Percentiles rank a stretch among this genome's conserved stretches.
Evolutionary conservation across 768 basidiomycete species (phyloP).

Genomic region (Pholiota molesta): DNA sequence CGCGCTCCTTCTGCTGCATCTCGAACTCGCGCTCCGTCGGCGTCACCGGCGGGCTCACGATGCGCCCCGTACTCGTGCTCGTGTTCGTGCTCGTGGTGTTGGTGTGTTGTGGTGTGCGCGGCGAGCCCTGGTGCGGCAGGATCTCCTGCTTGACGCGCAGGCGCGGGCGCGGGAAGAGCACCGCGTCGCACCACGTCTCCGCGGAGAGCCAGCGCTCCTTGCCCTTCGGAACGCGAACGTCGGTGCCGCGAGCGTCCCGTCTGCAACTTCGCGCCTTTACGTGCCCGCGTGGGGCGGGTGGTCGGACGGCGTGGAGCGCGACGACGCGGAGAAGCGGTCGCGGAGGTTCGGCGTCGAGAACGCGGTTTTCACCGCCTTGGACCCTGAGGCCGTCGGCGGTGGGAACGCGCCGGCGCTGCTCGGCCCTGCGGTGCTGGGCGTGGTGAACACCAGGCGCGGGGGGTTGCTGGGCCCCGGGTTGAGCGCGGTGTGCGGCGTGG

Average conservation of each 20-base stretch:
- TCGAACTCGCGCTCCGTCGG: conserved; percentile 35
- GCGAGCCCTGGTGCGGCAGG: not conserved
- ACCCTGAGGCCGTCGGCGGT: conserved; percentile 15
- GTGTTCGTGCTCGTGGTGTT: no score
- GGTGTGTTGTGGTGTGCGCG: no score
- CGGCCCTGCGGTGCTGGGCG: conserved; percentile 8
- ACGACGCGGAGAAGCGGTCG: not conserved
- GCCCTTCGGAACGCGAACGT: conserved; percentile 34
- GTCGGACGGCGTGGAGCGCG: not conserved
- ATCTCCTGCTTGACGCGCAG: conserved; percentile 52
- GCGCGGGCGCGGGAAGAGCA: conserved; percentile 76
- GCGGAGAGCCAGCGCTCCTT: conserved; percentile 72
- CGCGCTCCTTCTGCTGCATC: conserved; percentile 20
- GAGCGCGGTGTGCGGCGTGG: conserved; percentile 11
- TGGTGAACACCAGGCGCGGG: conserved; percentile 31
- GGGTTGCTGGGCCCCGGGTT: conserved; percentile 12
- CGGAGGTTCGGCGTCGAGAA: conserved; percentile 71
- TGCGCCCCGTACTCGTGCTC: no score
- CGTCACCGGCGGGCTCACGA: conserved; percentile 53
- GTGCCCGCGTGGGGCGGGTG: not conserved
- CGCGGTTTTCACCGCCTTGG: conserved; percentile 50
- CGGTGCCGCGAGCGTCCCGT: conserved; percentile 13
- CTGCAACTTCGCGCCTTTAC: not conserved
- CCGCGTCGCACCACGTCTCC: conserved; percentile 82
- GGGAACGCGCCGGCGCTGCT: conserved; percentile 20